Conservation (phyloP, 1,139 yeast species). For the Lodderomyces metapsilosis region DNA sequence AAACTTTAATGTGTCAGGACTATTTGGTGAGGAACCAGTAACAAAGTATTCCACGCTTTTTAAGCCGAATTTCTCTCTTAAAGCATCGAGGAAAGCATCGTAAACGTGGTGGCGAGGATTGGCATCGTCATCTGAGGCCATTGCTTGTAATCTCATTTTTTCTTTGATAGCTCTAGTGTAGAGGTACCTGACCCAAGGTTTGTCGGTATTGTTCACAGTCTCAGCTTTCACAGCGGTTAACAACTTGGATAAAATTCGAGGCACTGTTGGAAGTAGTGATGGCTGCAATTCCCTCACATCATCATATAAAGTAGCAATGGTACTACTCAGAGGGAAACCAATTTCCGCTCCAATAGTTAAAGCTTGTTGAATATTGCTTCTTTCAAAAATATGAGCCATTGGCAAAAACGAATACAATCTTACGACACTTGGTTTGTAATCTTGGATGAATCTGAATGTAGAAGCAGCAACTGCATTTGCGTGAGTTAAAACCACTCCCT, state of each 20-base stretch:
- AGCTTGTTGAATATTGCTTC: constrained; percentile 27
- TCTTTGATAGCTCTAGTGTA: constrained; percentile 30
- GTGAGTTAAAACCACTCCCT: constrained; percentile 67
- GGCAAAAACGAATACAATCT: constrained; percentile 22
- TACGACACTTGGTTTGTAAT: constrained; percentile 18
- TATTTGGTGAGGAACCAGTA: constrained; percentile 47
- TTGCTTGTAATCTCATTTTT: constrained; percentile 31
- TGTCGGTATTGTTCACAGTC: constrained; percentile 42
- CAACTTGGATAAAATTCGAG: constrained; percentile 37
- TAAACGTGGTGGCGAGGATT: constrained; percentile 25
- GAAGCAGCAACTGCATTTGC: constrained; percentile 50
- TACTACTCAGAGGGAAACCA: constrained; percentile 40
- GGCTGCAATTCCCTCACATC: constrained; percentile 39
- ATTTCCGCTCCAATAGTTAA: constrained; percentile 29
- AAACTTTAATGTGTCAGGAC: constrained; percentile 40
- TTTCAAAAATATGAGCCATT: constrained; percentile 65
- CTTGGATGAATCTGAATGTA: constrained; percentile 21
- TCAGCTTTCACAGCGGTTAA: constrained; percentile 47
- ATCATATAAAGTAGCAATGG: constrained; percentile 37
- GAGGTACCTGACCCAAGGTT: constrained; percentile 24
- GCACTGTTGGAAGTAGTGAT: constrained; percentile 34
- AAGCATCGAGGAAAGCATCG: constrained; percentile 27
- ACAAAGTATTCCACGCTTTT: constrained; percentile 25
- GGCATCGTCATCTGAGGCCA: constrained; percentile 8
- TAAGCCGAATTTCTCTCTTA: constrained; percentile 38